Base-by-base conservation (phyloP, 306 rosid genomes). In the Inga leiocalycina region DNA sequence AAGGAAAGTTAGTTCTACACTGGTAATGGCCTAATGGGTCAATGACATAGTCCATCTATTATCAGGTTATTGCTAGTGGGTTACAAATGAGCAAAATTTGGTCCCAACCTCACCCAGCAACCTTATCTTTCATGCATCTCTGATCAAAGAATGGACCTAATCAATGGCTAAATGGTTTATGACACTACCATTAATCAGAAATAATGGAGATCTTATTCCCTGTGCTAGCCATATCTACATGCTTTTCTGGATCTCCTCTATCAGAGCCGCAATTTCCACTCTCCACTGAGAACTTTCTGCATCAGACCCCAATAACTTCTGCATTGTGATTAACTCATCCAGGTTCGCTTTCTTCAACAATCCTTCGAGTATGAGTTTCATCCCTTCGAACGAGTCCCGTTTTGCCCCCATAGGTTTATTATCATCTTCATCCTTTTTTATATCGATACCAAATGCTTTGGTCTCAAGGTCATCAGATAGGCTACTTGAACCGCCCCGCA, bases 71-170 rank as follows among this genome's bases (percentile, higher is more conserved):
- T 85, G 76, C 78, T 73, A 52, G 66, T 22, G 82, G 77, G 85
- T 11, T 65, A 80, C 34, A 62, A 88, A 59, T 77, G 10, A 85
- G 82, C 74, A 85, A 83, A 85, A 85, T 52, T 68, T 77, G 70
- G 74, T 74, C 82, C 61, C 43, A 49, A 61, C 78, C 82, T 88
- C 87, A 77, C 87, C 87, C 75, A 80, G 80, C 59, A 88, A 73
- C 78, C 87, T 54, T 35, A 78, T 65, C 69, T 70, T 70, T 34
- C 71, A 81, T 57, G 89, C 16, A 84, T 83, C 83, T 69, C 52
- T 52, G 83, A 87, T 22, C 66, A 59, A 91, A 93, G 88, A 88
- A 93, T 89, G 83, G 80, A 77, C 88, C 92, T 85, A 91, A 57
- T 52, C 80, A 87, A 81, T 68, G 84, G 68, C 87, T 66, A 76